Base-by-base conservation (phyloP, 106 monocot genomes). In the Ottelia alismoides region DNA sequence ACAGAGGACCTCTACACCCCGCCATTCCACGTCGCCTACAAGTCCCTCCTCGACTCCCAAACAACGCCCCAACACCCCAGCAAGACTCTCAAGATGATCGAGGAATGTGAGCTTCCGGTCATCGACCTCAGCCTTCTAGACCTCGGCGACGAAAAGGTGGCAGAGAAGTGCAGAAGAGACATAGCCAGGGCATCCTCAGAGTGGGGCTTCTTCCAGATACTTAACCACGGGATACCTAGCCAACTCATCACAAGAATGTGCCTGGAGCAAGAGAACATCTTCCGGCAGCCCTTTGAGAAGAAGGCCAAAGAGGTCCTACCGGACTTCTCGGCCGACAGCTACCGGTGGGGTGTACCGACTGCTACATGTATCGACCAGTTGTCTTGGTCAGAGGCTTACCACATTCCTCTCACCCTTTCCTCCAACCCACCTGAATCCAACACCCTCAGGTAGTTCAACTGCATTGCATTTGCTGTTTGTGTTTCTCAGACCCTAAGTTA, bases 321-420 rank as follows among this genome's bases (percentile, higher is more conserved):
- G 2, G 68, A 65, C 51, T 56, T 72, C 47, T 44, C 72, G 26
- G 29, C 65, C 1, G 76, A 73, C n/a, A 76, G 64, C 58, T 82
- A 82, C 49, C 69, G 76, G 2, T 83, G 83, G 83, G 83, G 83
- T 16, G 67, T 70, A 4, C 78, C 83, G 26, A 50, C 67, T 0
- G 74, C 78, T n/a, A 71, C 71, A 0, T 67, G 44, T 2, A 53
- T 78, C 27, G 45, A 52, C 17, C 73, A 83, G 51, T 44, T 82
- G 20, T 82, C 76, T 0, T 82, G 82, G 82, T 82, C 76, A 2
- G 82, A 82, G 45, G 82, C 82, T 2, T 82, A 76, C 52, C 82
- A 82, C 57, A 62, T 82, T 32, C 76, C 76, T 22, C 31, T 70
- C 3, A 25, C 54, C 14, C 22, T 27, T 2, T 43, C 18, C 1